A percentile compares a stretch with the other conserved stretches of the same genome.
Evolutionary conservation across 495 filamentous ascomycete species (phyloP).

Genomic region (Penicillium riverlandense): DNA sequence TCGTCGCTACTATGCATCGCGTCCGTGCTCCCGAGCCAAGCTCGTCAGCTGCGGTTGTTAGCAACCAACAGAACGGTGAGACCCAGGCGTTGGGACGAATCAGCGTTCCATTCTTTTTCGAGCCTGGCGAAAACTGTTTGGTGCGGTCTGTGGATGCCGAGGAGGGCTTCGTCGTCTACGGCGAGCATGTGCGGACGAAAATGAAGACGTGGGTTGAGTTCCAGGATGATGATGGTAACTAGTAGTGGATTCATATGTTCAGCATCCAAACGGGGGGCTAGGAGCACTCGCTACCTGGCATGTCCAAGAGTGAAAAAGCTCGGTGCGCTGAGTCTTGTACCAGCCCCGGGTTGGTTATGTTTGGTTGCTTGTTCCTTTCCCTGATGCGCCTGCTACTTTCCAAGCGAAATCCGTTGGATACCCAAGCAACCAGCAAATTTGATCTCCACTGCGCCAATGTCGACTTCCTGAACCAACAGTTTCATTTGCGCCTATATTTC

Average conservation of each 20-base stretch:
- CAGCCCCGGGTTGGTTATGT: too few relatives aligned
- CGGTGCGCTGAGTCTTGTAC: too few relatives aligned
- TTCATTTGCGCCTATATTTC: too few relatives aligned
- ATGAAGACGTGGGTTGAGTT: conserved; percentile 43
- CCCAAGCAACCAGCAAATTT: too few relatives aligned
- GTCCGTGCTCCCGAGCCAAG: conserved; percentile 21
- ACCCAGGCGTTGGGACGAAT: conserved; percentile 24
- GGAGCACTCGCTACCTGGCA: not conserved
- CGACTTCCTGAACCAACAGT: too few relatives aligned
- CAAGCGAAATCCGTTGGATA: too few relatives aligned
- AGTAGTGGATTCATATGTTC: not conserved
- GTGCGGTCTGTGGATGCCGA: conserved; percentile 28
- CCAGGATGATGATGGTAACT: conserved; percentile 6
- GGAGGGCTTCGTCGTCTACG: conserved; percentile 29
- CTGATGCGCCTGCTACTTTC: too few relatives aligned
- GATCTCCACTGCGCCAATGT: too few relatives aligned
- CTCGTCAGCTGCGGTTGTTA: not conserved
- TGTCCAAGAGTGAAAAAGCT: not conserved
- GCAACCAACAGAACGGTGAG: not conserved
- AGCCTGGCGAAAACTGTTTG: conserved; percentile 36
- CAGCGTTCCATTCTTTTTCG: conserved; percentile 45
- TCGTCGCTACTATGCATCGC: conserved; percentile 42
- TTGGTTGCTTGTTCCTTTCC: too few relatives aligned
- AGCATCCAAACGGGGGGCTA: not conserved
- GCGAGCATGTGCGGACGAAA: conserved; percentile 37